Conservation (phyloP, 768 basidiomycete species). For the Termitomyces sp. region DNA sequence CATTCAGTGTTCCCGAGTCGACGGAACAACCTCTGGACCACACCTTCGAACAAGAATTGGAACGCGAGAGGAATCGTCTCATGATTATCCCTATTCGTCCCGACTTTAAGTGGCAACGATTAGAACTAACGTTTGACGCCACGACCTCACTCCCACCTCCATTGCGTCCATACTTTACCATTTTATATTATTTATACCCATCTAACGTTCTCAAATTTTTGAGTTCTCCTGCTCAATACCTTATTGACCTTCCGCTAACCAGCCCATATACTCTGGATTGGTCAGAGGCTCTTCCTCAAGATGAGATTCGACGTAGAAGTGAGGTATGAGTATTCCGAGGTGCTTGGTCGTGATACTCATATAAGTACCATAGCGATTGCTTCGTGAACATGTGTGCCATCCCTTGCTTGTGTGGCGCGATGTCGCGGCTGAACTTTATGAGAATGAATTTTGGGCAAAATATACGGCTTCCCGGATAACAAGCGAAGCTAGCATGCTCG, state of each 20-base stretch:
- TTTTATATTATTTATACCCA: constrained; percentile 87
- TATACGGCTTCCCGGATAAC: constrained; percentile 57
- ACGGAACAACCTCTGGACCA: constrained; percentile 25
- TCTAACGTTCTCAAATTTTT: constrained; percentile 83
- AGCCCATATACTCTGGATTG: constrained; percentile 67
- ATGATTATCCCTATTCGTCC: constrained; percentile 35
- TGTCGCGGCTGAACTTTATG: constrained; percentile 54
- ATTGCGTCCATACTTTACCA: constrained; percentile 64
- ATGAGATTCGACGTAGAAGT: constrained; percentile 63
- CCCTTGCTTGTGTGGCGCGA: constrained; percentile 66
- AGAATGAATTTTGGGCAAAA: constrained; percentile 61
- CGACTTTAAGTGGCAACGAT: constrained; percentile 61
- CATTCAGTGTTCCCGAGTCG: constrained; percentile 22
- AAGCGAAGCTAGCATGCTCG: constrained; percentile 66
- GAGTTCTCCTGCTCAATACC: constrained; percentile 58
- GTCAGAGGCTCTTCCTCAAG: constrained; percentile 63
- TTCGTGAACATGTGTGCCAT: constrained; percentile 70
- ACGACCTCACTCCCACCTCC: constrained; percentile 51
- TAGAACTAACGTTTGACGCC: constrained; percentile 55
- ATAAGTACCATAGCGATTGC: constrained; percentile 41
- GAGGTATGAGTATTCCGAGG: constrained; percentile 41
- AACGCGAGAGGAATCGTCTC: constrained; percentile 27
- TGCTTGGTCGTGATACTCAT: constrained; percentile 1
- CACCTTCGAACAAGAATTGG: constrained; percentile 35
- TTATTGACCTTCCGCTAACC: constrained; percentile 42